These are phyloP conservation scores for Blastocystis sp. DNA, from an alignment of 352 stramenopile genomes.

Conservation along the genomic window DNA sequence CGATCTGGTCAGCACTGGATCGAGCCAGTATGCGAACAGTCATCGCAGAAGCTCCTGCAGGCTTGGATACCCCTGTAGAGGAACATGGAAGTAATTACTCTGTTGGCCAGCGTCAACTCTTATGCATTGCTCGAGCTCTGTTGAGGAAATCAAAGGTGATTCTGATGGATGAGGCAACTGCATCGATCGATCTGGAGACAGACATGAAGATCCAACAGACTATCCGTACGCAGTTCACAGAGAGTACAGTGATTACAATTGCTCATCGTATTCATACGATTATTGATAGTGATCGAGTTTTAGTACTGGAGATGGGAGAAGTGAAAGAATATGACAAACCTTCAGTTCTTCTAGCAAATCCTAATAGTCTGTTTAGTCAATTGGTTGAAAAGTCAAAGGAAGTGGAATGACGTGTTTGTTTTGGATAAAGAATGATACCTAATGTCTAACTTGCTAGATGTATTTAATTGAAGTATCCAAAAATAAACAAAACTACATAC, in stretches of 20 bases:
- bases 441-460: neutral
- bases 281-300: slow-evolving; percentile 87
- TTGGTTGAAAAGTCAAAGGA: slow-evolving; percentile 70
- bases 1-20: slow-evolving; percentile 70
- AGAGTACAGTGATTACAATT: slow-evolving; percentile 88
- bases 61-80: slow-evolving; percentile 82
- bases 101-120: slow-evolving; percentile 88
- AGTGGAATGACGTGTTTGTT: slow-evolving; percentile 28
- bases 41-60: slow-evolving; percentile 49
- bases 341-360: slow-evolving; percentile 76
- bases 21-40: neutral
- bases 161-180: slow-evolving; percentile 95
- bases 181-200: slow-evolving; percentile 81
- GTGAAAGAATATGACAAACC: slow-evolving; percentile 90
- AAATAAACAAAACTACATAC: neutral
- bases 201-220: slow-evolving; percentile 84
- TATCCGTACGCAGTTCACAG: slow-evolving; percentile 86
- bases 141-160: slow-evolving; percentile 87
- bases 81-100: slow-evolving; percentile 89
- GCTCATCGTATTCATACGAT: slow-evolving; percentile 94
- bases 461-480: neutral
- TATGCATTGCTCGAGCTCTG: slow-evolving; percentile 89
- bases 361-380: slow-evolving; percentile 77
- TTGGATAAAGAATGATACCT: neutral
- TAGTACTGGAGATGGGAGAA: slow-evolving; percentile 87